Conservation (phyloP, 2,329 filamentous ascomycete species). For the Phaeosphaeriaceae sp. region DNA sequence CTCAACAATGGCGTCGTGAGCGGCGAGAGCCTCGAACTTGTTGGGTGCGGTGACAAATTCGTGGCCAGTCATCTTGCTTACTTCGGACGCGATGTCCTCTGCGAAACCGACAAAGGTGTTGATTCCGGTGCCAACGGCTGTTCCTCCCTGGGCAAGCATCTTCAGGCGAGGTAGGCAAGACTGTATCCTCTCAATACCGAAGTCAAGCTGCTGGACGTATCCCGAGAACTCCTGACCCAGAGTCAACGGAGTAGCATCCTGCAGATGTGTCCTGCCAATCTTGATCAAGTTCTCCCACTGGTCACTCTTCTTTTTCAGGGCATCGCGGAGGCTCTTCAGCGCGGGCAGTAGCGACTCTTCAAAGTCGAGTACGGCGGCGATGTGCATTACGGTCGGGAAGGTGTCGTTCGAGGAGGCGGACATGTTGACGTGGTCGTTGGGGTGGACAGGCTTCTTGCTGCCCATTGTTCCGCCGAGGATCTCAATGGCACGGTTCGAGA, state of each 20-base stretch:
- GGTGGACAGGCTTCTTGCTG: conserved; percentile 97
- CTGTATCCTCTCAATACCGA: conserved; percentile 86
- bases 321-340: conserved; percentile 79
- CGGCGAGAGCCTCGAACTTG: conserved; percentile 97
- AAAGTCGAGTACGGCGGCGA: conserved; percentile 92
- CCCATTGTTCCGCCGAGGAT: conserved; percentile 94
- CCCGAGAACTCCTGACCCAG: conserved; percentile 97
- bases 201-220: conserved; percentile 93
- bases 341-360: conserved; percentile 85
- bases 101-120: conserved; percentile 98
- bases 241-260: conserved; percentile 95
- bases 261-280: conserved; percentile 96
- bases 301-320: conserved; percentile 86
- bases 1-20: conserved; percentile 95
- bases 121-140: conserved; percentile 94
- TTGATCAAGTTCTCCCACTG: conserved; percentile 96
- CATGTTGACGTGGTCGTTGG: conserved; percentile 99
- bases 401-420: conserved; percentile 98
- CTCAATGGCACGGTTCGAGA: conserved; percentile 98
- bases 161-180: conserved; percentile 82
- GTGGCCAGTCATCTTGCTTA: conserved; percentile 89
- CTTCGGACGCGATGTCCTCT: conserved; percentile 88
- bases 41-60: conserved; percentile 96
- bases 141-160: conserved; percentile 91
- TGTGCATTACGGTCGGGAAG: conserved; percentile 99